phyloP scores from a whole-genome alignment of 495 filamentous ascomycete species.

The Bacidia gigantensis region DNA sequence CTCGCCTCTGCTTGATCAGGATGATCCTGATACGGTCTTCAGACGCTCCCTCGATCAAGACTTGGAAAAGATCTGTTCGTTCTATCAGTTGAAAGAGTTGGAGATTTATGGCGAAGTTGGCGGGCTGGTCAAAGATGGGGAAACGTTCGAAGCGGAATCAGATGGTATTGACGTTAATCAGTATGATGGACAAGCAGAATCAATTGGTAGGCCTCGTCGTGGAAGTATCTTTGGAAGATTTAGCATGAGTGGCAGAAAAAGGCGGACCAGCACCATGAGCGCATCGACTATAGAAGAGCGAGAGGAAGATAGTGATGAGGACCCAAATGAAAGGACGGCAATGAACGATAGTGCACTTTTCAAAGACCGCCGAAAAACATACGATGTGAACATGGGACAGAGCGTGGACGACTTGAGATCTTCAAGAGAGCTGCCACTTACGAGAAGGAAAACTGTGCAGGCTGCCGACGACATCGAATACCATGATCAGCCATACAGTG shows the following conservation, averaged over 20 bases:
- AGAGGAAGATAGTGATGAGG: constrained; percentile 49
- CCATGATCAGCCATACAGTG: constrained; percentile 52
- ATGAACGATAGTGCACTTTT: constrained; percentile 29
- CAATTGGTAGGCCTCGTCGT: constrained; percentile 30
- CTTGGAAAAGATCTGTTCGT: constrained; percentile 82
- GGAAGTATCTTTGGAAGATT: constrained; percentile 33
- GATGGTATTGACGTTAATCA: constrained; percentile 43
- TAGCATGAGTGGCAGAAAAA: constrained; percentile 22
- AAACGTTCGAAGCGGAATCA: constrained; percentile 51
- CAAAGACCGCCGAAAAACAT: constrained; percentile 13
- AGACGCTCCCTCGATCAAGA: constrained; percentile 70
- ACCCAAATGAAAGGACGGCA: constrained; percentile 46
- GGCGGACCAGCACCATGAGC: constrained; percentile 38
- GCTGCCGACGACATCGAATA: constrained; percentile 44
- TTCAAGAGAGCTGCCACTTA: constrained; percentile 37
- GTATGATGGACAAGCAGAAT: constrained; percentile 34
- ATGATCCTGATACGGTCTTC: constrained; percentile 66
- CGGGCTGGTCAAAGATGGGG: constrained; percentile 61
- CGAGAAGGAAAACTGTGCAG: constrained; percentile 11
- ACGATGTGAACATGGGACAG: constrained; percentile 21
- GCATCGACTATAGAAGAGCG: constrained; percentile 29
- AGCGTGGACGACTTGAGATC: constrained; percentile 34
- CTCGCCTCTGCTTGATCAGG: constrained; percentile 59
- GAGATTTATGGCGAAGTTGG: constrained; percentile 73
- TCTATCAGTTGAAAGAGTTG: constrained; percentile 74